A percentile compares a stretch with the other conserved stretches of the same genome.
Evolutionary conservation across 2,329 filamentous ascomycete genomes (phyloP).

Genomic region (Ceratocystiopsis sp.): DNA sequence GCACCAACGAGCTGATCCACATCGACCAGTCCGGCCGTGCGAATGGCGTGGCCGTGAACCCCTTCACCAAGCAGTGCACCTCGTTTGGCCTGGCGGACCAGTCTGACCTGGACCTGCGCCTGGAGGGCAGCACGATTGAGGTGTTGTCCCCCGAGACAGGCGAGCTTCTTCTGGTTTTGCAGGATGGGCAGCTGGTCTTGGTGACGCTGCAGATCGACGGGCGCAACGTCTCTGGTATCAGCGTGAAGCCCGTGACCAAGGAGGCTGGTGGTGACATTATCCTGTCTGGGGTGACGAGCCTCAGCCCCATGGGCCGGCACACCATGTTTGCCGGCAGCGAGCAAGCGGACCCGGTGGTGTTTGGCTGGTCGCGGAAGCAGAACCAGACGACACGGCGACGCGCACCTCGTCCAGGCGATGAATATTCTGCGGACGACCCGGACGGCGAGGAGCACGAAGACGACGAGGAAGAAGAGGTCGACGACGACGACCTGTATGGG

Average conservation of each 20-base stretch:
- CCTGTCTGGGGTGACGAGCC: slow-evolving; percentile 47
- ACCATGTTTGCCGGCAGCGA: slow-evolving; percentile 76
- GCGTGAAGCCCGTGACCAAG: slow-evolving; percentile 45
- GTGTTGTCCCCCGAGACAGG: slow-evolving; percentile 59
- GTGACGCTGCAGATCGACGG: slow-evolving; percentile 78
- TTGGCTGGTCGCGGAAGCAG: slow-evolving; percentile 62
- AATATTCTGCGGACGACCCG: slow-evolving; percentile 20
- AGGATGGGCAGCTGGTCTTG: slow-evolving; percentile 56
- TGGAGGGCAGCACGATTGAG: slow-evolving; percentile 70
- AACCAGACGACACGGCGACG: slow-evolving; percentile 45
- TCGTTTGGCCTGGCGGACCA: slow-evolving; percentile 78
- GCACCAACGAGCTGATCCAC: slow-evolving; percentile 81
- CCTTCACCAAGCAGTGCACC: slow-evolving; percentile 69
- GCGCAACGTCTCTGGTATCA: slow-evolving; percentile 73
- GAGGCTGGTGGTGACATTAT: slow-evolving; percentile 49
- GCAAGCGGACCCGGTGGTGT: slow-evolving; percentile 59
- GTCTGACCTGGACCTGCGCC: slow-evolving; percentile 56
- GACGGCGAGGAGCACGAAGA: slow-evolving; percentile 30
- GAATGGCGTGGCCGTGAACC: slow-evolving; percentile 82
- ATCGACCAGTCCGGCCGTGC: slow-evolving; percentile 91
- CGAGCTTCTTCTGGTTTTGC: slow-evolving; percentile 70
- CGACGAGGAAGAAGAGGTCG: slow-evolving; percentile 36
- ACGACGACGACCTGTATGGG: slow-evolving; percentile 47
- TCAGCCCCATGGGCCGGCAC: slow-evolving; percentile 49
- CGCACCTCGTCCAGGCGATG: background rate